Percentiles rank a stretch among this genome's conserved stretches.
Conservation (phyloP, 2,329 filamentous ascomycete genomes). For the Pestalotiopsis sp. region DNA sequence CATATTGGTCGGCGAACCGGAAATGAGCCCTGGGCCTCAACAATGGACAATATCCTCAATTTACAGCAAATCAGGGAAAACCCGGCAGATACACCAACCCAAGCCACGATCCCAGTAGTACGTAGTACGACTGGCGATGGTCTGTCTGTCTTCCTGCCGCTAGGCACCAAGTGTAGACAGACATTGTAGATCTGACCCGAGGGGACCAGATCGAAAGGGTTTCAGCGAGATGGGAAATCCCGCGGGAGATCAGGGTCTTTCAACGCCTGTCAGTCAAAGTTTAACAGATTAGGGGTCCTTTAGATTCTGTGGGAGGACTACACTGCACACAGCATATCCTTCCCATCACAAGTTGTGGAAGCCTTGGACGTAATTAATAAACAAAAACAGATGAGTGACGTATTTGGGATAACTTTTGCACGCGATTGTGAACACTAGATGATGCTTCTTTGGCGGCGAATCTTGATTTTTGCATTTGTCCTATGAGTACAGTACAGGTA, state of each 20-base stretch:
- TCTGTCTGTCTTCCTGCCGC: neutral
- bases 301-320: neutral
- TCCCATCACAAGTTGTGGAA: neutral
- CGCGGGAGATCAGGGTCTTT: neutral
- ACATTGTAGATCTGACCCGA: neutral
- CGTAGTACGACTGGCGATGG: slow-evolving; percentile 2
- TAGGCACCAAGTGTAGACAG: neutral
- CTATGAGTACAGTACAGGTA: slow-evolving; percentile 28
- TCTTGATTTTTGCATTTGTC: slow-evolving; percentile 21
- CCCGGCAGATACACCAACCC: neutral
- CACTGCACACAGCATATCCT: neutral
- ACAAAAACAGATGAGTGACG: too few species aligned
- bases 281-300: neutral
- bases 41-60: neutral
- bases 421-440: neutral
- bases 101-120: neutral
- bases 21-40: slow-evolving; percentile 8
- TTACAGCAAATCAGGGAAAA: neutral
- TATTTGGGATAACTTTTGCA: slow-evolving; percentile 6
- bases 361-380: neutral
- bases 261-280: neutral
- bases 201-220: neutral
- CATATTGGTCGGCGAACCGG: slow-evolving; percentile 7
- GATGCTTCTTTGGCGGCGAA: slow-evolving; percentile 23
- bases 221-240: neutral